phyloP scores from a whole-genome alignment of 331 rosid genomes.

The Malus hybrid region DNA sequence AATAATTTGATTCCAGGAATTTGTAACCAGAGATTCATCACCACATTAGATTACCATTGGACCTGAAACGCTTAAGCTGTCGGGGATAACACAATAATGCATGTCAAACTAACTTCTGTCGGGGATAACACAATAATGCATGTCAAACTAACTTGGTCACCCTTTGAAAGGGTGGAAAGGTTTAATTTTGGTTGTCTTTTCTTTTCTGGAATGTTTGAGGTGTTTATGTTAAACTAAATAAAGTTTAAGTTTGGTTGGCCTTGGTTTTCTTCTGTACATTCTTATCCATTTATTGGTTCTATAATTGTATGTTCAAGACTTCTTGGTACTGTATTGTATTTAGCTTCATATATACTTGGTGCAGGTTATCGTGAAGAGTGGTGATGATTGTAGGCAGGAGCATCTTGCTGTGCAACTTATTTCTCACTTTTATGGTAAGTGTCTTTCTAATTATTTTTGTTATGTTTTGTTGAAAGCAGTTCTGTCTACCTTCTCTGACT shows the following conservation, averaged over 20 bases:
- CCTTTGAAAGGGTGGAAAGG: background rate
- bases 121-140: background rate
- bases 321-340: background rate
- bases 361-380: conserved; percentile 93
- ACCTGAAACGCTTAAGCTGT: background rate
- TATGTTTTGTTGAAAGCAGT: background rate
- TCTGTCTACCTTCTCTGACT: background rate
- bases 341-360: conserved; percentile 4
- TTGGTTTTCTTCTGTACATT: conserved; percentile 1
- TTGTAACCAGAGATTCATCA: background rate
- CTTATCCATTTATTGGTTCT: conserved; percentile 1
- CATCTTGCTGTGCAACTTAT: conserved; percentile 98
- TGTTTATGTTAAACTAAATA: background rate
- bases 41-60: background rate
- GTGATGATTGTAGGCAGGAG: conserved; percentile 99
- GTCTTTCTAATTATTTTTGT: background rate
- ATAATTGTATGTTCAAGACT: conserved; percentile 3
- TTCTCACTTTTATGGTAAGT: conserved; percentile 84
- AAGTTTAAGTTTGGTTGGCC: background rate
- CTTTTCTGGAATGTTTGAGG: background rate
- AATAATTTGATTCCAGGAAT: background rate
- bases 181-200: background rate
- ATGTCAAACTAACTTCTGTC: background rate
- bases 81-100: background rate
- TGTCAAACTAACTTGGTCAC: background rate